Evolutionary conservation across 1,139 yeast species (phyloP), one percentile per base, ranked within the genome.

Genomic region (Groenewaldozyma auringiensis): DNA sequence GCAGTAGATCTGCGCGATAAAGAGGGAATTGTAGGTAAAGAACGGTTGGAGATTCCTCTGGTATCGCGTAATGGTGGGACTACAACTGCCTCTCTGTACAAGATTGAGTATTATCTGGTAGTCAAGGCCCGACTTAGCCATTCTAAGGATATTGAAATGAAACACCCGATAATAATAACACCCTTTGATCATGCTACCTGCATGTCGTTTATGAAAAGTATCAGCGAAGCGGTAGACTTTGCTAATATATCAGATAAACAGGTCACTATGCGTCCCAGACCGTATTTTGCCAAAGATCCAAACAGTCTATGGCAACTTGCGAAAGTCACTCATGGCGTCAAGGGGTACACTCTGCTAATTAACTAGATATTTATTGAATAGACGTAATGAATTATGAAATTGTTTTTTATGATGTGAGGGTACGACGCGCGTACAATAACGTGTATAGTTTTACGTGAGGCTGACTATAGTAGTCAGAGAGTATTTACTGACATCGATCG

Each of bases 151-250:
- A 62, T 68, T 34, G 67, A 63, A 45, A 52, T 63, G n/a, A 63
- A 59, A 46, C 65, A 63, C 47, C 62, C 64, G n/a, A 58, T 68
- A 34, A 59, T 65, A 0, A 59, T 67, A 9, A 57, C 69, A 3
- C 67, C 69, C 25, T 68, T 68, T 48, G 69, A 63, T 46, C 67
- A 64, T 44, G 60, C 61, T n/a, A 57, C 66, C 35, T 63, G 71
- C 47, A 55, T 58, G 50, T 58, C 63, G 11, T 62, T 64, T 39
- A 65, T 64, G 67, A 55, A 57, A 43, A 55, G 60, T 43, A 60
- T 66, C 3, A 53, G 59, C 25, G 65, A 61, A 31, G 56, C 66
- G 1, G 70, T 68, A 20, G 63, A 62, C 34, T 53, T 55, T 40
- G 63, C 62, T 9, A 56, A 52, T 38, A 58, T 69, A 49, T 71